These are phyloP conservation scores for Patellifolia procumbens DNA, from an alignment of 179 eudicot species.

Conservation along the genomic window DNA sequence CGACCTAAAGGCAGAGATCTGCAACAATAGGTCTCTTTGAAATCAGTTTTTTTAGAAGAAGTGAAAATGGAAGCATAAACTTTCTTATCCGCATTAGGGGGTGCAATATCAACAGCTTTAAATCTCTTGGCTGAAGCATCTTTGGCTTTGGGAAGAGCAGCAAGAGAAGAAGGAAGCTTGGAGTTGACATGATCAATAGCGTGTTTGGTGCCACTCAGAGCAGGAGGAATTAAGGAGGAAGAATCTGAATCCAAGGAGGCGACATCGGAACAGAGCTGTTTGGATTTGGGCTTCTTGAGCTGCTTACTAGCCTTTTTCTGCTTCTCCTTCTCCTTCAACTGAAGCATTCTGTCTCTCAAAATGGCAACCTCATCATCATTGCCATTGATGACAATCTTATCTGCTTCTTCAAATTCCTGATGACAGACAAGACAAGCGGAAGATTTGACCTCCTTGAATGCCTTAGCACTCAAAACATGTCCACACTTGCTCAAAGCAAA, in stretches of 20 bases:
- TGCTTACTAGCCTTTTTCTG: conserved; percentile 29
- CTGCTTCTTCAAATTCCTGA: conserved; percentile 51
- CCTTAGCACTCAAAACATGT: conserved; percentile 84
- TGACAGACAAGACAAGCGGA: conserved; percentile 69
- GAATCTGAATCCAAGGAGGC: conserved; percentile 19
- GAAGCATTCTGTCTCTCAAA: conserved; percentile 55
- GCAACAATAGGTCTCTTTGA: conserved; percentile 79
- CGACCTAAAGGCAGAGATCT: conserved; percentile 89
- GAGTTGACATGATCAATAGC: conserved; percentile 40
- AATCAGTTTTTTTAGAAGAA: conserved; percentile 72
- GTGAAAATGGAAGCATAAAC: conserved; percentile 83
- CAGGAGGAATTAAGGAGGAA: not conserved
- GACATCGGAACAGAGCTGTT: not conserved
- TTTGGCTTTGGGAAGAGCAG: conserved; percentile 29
- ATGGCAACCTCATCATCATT: conserved; percentile 69
- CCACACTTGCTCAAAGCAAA: conserved; percentile 66
- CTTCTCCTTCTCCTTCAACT: conserved; percentile 49
- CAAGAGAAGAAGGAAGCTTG: conserved; percentile 31
- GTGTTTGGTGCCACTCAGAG: conserved; percentile 61
- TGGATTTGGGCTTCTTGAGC: conserved; percentile 37
- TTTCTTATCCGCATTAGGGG: conserved; percentile 70
- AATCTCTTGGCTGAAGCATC: conserved; percentile 48
- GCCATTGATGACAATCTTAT: conserved; percentile 83
- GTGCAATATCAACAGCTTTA: conserved; percentile 71
- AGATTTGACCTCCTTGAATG: conserved; percentile 75